Base-by-base conservation (phyloP, 495 filamentous ascomycete genomes). In the Aspergillus affinis region DNA sequence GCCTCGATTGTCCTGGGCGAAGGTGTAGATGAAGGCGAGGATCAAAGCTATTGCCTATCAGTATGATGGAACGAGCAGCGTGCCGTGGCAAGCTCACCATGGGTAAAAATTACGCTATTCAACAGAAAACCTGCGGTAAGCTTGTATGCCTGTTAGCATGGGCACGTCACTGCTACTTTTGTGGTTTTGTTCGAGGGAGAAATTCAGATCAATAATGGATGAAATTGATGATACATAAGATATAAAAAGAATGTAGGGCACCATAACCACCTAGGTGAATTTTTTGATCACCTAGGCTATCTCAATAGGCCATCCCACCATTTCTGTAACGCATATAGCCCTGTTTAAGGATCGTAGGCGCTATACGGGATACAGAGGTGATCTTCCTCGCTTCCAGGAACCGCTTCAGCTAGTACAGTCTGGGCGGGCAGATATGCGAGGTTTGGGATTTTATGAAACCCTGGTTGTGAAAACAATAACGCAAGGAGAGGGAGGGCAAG, bases 381-480 rank as follows among this genome's bases (percentile, higher is more conserved):
- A 88, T 97, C 90, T 97, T 82, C 93, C 93, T 96, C 92, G 81
- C 78, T 88, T 91, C 84, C 90, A 96, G 92, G 92, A 96, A 96
- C 91, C 92, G 91, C 86, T 83, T 86, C 90, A 93, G 90, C 82
- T 86, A 86, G 67, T 72, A 57, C 73, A 74, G 83, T 82, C 92
- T 92, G 90, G 84, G 85, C 92, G 93, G 91, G 93, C 92, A 97
- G 93, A 89, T 90, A 91, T 89, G 81, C 82, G 91, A 93, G 89
- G 90, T 88, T 52, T 27, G 17, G 59, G 57, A n/a, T 65, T 20
- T 20, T 0, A 2, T 59, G 49, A 59, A 63, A 64, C 64, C 63
- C 60, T 57, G 27, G 54, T 50, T 46, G 52, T 29, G 67, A 61
- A 52, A 55, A 59, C 61, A 44, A 67, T 32, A 60, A 18, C 36